These are phyloP conservation scores for Geotrichum citri-aurantii DNA, from an alignment of 1,139 yeast genomes.

Conservation along the genomic window DNA sequence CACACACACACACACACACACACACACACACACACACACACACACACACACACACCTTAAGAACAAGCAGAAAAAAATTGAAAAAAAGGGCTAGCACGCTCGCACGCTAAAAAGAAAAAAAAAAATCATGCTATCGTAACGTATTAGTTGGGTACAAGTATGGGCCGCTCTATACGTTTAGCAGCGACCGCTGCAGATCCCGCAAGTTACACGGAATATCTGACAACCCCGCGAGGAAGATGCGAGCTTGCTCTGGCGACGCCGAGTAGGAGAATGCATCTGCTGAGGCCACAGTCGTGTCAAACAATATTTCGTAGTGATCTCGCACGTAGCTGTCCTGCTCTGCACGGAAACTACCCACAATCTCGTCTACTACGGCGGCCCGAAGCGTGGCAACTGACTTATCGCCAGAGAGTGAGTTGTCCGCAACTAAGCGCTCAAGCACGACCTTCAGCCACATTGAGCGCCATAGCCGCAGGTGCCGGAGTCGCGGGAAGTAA, in stretches of 20 bases:
- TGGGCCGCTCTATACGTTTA: background rate
- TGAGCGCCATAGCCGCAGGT: constrained; percentile 17
- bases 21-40: no score
- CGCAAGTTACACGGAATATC: constrained; percentile 2
- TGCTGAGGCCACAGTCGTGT: background rate
- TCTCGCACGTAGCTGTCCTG: constrained; percentile 11
- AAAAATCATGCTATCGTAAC: no score
- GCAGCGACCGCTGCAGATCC: constrained; percentile 2
- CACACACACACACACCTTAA: no score
- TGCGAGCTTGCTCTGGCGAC: constrained; percentile 5
- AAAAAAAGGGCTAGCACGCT: background rate
- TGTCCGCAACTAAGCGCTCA: constrained; percentile 7
- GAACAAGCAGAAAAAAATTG: background rate
- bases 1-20: no score
- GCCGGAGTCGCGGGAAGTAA: constrained; percentile 15
- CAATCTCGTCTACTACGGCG: constrained; percentile 2
- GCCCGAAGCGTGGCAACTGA: background rate
- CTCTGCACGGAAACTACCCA: constrained; percentile 5
- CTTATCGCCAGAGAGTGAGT: background rate
- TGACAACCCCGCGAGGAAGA: constrained; percentile 8
- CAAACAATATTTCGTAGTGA: constrained; percentile 11
- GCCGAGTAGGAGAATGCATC: background rate
- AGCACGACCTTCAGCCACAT: constrained; percentile 18
- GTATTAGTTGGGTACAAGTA: background rate
- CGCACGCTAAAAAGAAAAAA: background rate